Conservation (phyloP, 1,139 yeast species). For the Suhomyces anneliseae region DNA sequence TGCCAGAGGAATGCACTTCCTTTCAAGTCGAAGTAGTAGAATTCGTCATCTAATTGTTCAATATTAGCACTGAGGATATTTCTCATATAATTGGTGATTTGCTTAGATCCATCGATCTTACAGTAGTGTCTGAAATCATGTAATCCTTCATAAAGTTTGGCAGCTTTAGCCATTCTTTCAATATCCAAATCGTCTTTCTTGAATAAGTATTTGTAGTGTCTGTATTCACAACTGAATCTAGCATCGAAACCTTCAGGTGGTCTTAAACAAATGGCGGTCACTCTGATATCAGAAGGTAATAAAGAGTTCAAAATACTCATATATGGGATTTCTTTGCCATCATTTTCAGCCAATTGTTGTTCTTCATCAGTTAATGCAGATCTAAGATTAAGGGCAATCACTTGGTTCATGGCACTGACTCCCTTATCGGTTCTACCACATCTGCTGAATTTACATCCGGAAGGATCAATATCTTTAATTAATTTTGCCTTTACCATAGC, state of each 20-base stretch:
- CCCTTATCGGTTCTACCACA: constrained; percentile 98
- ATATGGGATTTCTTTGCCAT: constrained; percentile 72
- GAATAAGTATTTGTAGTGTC: constrained; percentile 87
- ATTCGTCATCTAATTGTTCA: constrained; percentile 40
- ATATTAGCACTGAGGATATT: constrained; percentile 56
- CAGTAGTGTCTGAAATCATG: constrained; percentile 95
- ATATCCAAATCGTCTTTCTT: constrained; percentile 56
- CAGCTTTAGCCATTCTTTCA: constrained; percentile 69
- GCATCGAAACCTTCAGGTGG: constrained; percentile 89
- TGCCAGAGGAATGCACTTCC: constrained; percentile 98
- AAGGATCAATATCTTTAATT: constrained; percentile 61
- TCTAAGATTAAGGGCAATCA: constrained; percentile 74
- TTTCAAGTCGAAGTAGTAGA: constrained; percentile 70
- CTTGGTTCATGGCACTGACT: constrained; percentile 96
- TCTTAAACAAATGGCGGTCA: constrained; percentile 78
- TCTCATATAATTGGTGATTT: constrained; percentile 73
- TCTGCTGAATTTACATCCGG: constrained; percentile 70
- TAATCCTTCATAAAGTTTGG: constrained; percentile 61
- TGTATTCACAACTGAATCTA: constrained; percentile 76
- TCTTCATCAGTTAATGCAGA: constrained; percentile 60
- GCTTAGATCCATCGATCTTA: constrained; percentile 91
- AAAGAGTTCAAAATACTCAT: constrained; percentile 70
- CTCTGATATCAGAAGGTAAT: constrained; percentile 76
- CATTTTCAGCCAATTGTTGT: constrained; percentile 57
- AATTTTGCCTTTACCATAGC: constrained; percentile 71